Evolutionary conservation across 163 green algal genomes (phyloP), one percentile per base, ranked within the genome.

Genomic region (Chlamydomonas reinhardtii): DNA sequence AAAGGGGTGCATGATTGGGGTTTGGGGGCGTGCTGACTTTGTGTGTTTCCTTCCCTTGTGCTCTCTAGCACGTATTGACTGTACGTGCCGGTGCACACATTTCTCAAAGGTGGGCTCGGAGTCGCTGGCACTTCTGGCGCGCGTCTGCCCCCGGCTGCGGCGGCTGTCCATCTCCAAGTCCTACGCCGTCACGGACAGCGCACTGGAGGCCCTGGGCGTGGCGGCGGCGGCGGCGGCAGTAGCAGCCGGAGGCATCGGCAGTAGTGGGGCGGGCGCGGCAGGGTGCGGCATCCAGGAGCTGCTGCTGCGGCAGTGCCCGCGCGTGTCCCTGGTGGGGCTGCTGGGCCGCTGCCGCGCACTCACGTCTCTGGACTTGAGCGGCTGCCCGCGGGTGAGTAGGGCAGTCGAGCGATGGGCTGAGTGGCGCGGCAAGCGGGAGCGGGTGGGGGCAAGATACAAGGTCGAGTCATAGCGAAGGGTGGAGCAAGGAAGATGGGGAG

Each of bases 91-190:
- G 39, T 8, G 39, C 39, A 5, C 39, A 5, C 39, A n/a, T n/a
- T n/a, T 48, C 5, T 8, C 31, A 31, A 52, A 85, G 79, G 79
- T 85, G 25, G 79, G 79, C 20, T 73, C 79, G 0, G 79, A 85
- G 52, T 20, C 32, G 32, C 32, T 85, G 24, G 61, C 79, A 12
- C 52, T 34, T 1, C 79, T 85, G 79, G 79, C 69, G 4, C 79
- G 68, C 32, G 2, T 2, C 24, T 85, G 79, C 39, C 79, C 68
- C 24, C 52, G 68, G 25, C 79, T 85, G 79, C 68, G 79, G 32
- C 79, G 79, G 4, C 32, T 85, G 31, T 85, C 79, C 79, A 85
- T 77, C 11, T 54, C 79, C 79, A 77, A 77, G 25, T 76, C 64
- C 12, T 85, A 85, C 79, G 68, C n/a, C 68, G 79, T 85, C 52